Conservation (phyloP, 225 moss, liverwort and hornwort genomes). For the Sphagnum contortum region DNA sequence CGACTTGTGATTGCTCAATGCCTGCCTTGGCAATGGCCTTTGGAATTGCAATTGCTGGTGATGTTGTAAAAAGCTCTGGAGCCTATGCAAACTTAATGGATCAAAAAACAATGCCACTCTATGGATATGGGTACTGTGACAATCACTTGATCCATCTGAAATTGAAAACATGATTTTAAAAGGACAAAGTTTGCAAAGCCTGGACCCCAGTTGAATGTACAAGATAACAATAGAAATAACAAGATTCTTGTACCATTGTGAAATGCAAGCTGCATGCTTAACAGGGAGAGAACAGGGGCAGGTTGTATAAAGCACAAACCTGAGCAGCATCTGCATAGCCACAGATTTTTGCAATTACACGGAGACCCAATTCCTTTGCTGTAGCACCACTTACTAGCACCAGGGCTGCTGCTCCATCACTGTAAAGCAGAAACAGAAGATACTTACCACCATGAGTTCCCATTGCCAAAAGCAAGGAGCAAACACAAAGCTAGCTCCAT, state of each 20-base stretch:
- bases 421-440: conserved; percentile 22
- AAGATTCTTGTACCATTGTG: no score
- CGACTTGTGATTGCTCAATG: conserved; percentile 77
- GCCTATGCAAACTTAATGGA: conserved; percentile 23
- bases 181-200: no score
- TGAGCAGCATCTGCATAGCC: conserved; percentile 98
- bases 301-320: conserved; percentile 19
- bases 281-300: no score
- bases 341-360: conserved; percentile 77
- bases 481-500: no score
- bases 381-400: conserved; percentile 90
- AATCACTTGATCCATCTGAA: no score
- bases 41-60: conserved; percentile 84
- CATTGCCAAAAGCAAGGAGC: no score
- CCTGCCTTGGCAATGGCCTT: conserved; percentile 88
- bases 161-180: no score
- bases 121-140: no score
- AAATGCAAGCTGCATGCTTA: no score
- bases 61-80: conserved; percentile 88
- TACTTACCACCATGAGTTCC: background rate
- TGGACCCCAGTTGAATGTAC: no score
- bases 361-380: conserved; percentile 72
- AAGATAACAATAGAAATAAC: no score
- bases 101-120: no score
- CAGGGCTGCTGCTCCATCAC: conserved; percentile 97